These are phyloP conservation scores for Camillea tinctor DNA, from an alignment of 2,329 filamentous ascomycete species.

Conservation along the genomic window DNA sequence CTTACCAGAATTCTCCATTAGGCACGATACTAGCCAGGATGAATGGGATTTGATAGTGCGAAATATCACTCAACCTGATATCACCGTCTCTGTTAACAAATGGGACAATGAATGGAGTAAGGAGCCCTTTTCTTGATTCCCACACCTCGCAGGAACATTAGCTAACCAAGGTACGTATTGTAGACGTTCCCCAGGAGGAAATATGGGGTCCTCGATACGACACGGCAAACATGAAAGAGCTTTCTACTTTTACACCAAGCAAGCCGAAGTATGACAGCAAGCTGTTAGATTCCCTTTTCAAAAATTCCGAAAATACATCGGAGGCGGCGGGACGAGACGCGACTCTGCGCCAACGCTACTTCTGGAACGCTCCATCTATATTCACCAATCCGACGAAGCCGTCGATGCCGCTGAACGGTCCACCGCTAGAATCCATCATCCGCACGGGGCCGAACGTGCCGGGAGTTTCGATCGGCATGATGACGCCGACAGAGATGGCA, in stretches of 20 bases:
- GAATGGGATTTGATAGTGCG: constrained; percentile 28
- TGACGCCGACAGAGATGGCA: constrained; percentile 42
- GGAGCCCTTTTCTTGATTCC: constrained; percentile 6
- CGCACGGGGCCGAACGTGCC: constrained; percentile 35
- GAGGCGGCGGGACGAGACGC: constrained; percentile 3
- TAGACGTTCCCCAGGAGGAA: constrained; percentile 6
- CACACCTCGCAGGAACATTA: not conserved
- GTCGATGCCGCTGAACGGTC: constrained; percentile 36
- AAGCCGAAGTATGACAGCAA: constrained; percentile 1
- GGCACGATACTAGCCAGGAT: constrained; percentile 21
- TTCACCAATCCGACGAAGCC: constrained; percentile 33
- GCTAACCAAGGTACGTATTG: constrained; percentile 7
- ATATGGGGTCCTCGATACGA: constrained; percentile 24
- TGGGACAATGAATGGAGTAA: constrained; percentile 25
- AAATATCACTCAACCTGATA: constrained; percentile 22
- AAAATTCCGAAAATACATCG: constrained; percentile 12
- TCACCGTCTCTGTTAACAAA: constrained; percentile 15
- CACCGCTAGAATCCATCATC: constrained; percentile 37
- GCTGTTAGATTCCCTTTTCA: constrained; percentile 10
- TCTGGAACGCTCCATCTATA: constrained; percentile 27
- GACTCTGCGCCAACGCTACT: constrained; percentile 31
- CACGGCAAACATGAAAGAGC: not conserved
- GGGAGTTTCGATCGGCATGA: constrained; percentile 35
- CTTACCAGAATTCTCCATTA: constrained; percentile 21
- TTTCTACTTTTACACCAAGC: constrained; percentile 5